Evolutionary conservation across 345 rosid species (phyloP).

Genomic region (Streptanthus diversifolius): DNA sequence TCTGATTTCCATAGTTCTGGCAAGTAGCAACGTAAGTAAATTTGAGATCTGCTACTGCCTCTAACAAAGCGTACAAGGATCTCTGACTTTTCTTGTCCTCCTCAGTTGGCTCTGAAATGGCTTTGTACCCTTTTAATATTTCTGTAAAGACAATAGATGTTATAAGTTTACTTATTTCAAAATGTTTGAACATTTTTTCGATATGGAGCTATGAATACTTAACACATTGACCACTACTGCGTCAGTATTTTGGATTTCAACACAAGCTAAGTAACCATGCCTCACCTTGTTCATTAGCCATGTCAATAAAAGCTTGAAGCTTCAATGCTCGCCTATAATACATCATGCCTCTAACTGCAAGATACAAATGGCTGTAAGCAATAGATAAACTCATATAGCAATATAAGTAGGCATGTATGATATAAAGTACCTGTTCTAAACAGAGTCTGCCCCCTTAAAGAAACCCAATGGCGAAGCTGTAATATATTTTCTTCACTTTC

Average conservation of each 20-base stretch:
- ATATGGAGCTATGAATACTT: not conserved
- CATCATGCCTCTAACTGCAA: constrained; percentile 98
- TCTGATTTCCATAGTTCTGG: constrained; percentile 90
- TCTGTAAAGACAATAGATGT: constrained; percentile 49
- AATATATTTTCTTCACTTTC: constrained; percentile 89
- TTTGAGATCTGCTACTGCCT: constrained; percentile 95
- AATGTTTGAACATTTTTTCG: not conserved
- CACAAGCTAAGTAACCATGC: constrained; percentile 16
- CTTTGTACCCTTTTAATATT: constrained; percentile 93
- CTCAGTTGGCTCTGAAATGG: constrained; percentile 72
- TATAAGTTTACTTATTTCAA: not conserved
- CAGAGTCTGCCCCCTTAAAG: constrained; percentile 94
- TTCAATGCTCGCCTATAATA: constrained; percentile 91
- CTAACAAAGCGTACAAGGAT: constrained; percentile 76
- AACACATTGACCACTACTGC: not conserved
- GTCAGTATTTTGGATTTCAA: not conserved
- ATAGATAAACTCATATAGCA: not conserved
- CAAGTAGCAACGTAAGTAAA: constrained; percentile 96
- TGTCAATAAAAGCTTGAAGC: constrained; percentile 99
- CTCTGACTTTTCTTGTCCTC: constrained; percentile 89
- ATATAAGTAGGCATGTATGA: not conserved
- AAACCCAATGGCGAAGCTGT: constrained; percentile 98
- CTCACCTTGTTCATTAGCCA: constrained; percentile 83
- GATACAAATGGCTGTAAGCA: constrained; percentile 20
- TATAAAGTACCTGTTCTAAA: constrained; percentile 74